Evolutionary conservation across 768 basidiomycete species (phyloP).

Genomic region (Tricholoma matsutake): DNA sequence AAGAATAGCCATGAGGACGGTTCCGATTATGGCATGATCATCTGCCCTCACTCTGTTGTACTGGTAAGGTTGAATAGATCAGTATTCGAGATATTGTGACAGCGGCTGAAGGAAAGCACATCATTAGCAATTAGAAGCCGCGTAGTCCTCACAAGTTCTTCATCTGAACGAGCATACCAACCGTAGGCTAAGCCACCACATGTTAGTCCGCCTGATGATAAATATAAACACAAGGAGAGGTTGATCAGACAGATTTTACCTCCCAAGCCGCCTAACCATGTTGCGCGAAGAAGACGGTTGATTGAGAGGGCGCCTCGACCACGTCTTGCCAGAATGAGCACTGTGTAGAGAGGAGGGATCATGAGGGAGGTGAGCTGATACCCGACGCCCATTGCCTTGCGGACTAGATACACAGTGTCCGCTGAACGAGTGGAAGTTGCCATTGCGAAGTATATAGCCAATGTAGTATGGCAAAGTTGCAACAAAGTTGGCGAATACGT

Average conservation of each 20-base stretch:
- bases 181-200: conserved; percentile 61
- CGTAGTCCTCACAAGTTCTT: conserved; percentile 45
- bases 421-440: conserved; percentile 35
- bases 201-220: conserved; percentile 39
- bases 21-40: conserved; percentile 76
- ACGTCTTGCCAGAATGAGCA: conserved; percentile 49
- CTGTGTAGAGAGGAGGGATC: conserved; percentile 58
- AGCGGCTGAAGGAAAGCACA: conserved; percentile 32
- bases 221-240: neutral
- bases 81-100: conserved; percentile 3
- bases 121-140: conserved; percentile 56
- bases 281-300: conserved; percentile 65
- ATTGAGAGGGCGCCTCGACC: conserved; percentile 53
- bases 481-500: too few species aligned
- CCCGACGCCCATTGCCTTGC: conserved; percentile 60
- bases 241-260: conserved; percentile 36
- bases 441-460: neutral
- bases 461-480: too few species aligned
- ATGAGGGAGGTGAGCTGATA: conserved; percentile 67
- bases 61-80: conserved; percentile 29
- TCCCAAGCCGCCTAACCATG: conserved; percentile 65
- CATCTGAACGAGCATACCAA: conserved; percentile 52
- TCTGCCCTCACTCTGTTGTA: conserved; percentile 56
- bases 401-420: conserved; percentile 65
- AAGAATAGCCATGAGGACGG: conserved; percentile 57